Evolutionary conservation across 192 early-diverging fungal species (phyloP).

Genomic region (Coemansia sp.): DNA sequence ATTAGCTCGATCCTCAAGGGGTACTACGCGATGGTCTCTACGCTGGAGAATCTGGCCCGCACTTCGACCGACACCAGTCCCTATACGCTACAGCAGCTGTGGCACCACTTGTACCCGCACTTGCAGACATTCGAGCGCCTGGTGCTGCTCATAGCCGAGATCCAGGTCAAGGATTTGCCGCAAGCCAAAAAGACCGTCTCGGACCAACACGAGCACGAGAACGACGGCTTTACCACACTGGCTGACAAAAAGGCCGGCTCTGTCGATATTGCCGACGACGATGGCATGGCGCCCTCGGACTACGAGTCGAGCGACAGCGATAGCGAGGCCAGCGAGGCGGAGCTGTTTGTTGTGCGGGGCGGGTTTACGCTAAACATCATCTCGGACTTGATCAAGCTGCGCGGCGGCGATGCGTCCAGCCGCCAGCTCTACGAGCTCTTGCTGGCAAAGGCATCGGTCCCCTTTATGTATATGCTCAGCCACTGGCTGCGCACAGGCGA

Average conservation of each 20-base stretch:
- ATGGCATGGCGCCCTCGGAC: conserved; percentile 11
- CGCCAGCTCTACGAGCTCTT: conserved; percentile 81
- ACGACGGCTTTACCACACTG: conserved; percentile 27
- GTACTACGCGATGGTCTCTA: conserved; percentile 81
- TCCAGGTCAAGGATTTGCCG: conserved; percentile 46
- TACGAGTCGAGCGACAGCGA: conserved; percentile 11
- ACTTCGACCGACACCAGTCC: conserved; percentile 54
- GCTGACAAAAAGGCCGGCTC: conserved; percentile 24
- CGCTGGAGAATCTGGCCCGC: conserved; percentile 85
- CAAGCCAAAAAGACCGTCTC: conserved; percentile 10
- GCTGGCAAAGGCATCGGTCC: conserved; percentile 75
- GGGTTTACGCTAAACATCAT: conserved; percentile 80
- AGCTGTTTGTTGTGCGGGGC: conserved; percentile 67
- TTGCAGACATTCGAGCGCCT: conserved; percentile 61
- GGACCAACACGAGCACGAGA: conserved; percentile 2
- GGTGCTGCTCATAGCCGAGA: conserved; percentile 56
- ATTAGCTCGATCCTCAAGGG: no score
- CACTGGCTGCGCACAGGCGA: conserved; percentile 91
- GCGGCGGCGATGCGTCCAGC: conserved; percentile 65
- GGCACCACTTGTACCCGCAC: conserved; percentile 87
- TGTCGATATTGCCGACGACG: conserved; percentile 4
- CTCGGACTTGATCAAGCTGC: conserved; percentile 62
- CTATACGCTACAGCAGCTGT: conserved; percentile 92
- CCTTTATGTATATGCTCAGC: conserved; percentile 82
- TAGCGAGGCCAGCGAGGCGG: conserved; percentile 20